Evolutionary conservation across 2,329 filamentous ascomycete species (phyloP).

Genomic region (Tolypocladium cylindrosporum): DNA sequence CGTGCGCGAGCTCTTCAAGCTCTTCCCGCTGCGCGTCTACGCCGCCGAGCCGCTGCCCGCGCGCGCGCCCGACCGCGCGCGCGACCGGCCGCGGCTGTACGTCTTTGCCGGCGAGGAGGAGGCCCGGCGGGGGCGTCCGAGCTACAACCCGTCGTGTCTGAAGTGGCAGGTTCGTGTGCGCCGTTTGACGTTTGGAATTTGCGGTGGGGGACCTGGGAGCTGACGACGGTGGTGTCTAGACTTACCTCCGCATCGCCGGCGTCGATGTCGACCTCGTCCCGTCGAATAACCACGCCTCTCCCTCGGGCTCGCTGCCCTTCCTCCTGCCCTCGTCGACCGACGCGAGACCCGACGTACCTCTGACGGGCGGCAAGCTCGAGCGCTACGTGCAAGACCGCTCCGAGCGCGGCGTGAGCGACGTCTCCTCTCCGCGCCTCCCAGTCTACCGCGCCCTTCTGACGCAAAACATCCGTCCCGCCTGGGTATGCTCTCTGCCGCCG

Average conservation of each 20-base stretch:
- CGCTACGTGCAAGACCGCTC: slow-evolving; percentile 51
- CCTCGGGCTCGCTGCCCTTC: slow-evolving; percentile 80
- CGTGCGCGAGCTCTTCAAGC: slow-evolving; percentile 74
- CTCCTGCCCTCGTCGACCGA: slow-evolving; percentile 47
- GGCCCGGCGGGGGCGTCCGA: slow-evolving; percentile 52
- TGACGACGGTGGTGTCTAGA: slow-evolving; percentile 33
- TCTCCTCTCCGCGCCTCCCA: slow-evolving; percentile 49
- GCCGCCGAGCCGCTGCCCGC: slow-evolving; percentile 64
- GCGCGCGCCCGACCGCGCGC: slow-evolving; percentile 33
- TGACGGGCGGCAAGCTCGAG: slow-evolving; percentile 47
- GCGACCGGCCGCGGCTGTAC: slow-evolving; percentile 51
- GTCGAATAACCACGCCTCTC: slow-evolving; percentile 90
- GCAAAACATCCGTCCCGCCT: slow-evolving; percentile 70
- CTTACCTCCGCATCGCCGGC: slow-evolving; percentile 69
- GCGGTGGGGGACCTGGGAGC: neutral
- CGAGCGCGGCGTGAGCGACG: slow-evolving; percentile 30
- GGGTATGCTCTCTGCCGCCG: slow-evolving; percentile 42
- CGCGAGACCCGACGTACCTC: slow-evolving; percentile 40
- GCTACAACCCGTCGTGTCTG: slow-evolving; percentile 85
- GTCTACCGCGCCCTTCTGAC: slow-evolving; percentile 73
- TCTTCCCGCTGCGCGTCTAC: slow-evolving; percentile 70
- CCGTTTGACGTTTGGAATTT: neutral
- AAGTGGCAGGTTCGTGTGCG: slow-evolving; percentile 75
- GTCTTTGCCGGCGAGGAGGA: slow-evolving; percentile 64
- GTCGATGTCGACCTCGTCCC: slow-evolving; percentile 57